Base-by-base conservation (phyloP, 1,284 basidiomycete species). In the Pholiota adiposa region DNA sequence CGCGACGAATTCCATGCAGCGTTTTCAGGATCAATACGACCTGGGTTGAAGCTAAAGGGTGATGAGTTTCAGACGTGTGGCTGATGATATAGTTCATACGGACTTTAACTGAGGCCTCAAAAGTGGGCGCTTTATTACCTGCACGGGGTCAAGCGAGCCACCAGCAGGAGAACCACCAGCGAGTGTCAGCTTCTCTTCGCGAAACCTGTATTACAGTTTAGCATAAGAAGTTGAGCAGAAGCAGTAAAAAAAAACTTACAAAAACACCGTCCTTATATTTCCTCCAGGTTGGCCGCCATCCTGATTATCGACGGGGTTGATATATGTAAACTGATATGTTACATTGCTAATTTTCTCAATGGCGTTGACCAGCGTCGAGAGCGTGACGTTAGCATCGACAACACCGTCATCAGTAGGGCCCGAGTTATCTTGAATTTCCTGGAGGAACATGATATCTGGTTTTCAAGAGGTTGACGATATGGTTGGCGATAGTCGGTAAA, bases 361-460 rank as follows among this genome's bases (percentile, higher is more conserved):
- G 11, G 85, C 81, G 18, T 77, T 75, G 11, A 80, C 76, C 19
- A 89, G 72, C 8, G 76, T 79, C 12, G 75, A 68, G 33, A 89
- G 74, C 0, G 86, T 88, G 56, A 82, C 66, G 68, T 85, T 83
- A 3, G 84, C 85, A 55, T 69, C 74, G 27, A 86, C 82, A 7
- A 76, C 76, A 27, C 86, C 87, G 67, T 88, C 80, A 68, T 88
- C 70, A 0, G 73, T 83, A 3, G 79, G 66, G 2, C 86, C 87
- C 3, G 79, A 82, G 70, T 88, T 83, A 68, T 88, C 86, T 66
- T 88, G 85, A 19, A 89, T 84, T 67, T 89, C 87, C 71, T 89
- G 87, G 14, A 89, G 63, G 69, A 87, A 87, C 61, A 89, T 70
- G 59, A 89, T 78, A 64, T 88, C 85, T 0, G 87, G 87, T 75